A percentile compares a stretch with the other conserved stretches of the same genome.
These are phyloP conservation scores for Tricholoma bakamatsutake DNA, from an alignment of 768 basidiomycete genomes.

Conservation along the genomic window DNA sequence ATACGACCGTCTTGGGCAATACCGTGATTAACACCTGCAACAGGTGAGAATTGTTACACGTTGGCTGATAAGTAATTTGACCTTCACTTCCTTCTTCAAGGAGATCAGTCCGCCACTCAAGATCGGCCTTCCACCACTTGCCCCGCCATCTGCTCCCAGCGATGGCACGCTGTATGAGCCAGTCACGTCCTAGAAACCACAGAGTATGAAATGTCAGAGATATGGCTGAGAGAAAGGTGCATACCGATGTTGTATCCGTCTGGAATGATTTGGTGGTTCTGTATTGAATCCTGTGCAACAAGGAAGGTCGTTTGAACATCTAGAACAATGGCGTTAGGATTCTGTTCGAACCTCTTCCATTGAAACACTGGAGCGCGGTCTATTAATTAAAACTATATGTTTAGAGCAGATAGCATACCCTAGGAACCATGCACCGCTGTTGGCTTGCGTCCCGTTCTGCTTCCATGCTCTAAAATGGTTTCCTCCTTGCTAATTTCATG, in stretches of 20 bases:
- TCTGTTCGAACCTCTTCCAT: conserved; percentile 51
- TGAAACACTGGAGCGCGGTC: conserved; percentile 45
- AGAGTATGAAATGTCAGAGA: background rate
- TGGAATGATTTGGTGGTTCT: conserved; percentile 66
- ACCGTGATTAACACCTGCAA: conserved; percentile 69
- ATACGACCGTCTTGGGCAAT: conserved; percentile 78
- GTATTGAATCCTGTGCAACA: conserved; percentile 41
- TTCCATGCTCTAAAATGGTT: conserved; percentile 89
- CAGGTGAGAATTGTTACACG: conserved; percentile 1
- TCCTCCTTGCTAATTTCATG: conserved; percentile 43
- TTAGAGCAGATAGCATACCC: conserved; percentile 40
- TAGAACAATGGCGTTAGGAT: background rate
- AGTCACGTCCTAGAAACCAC: conserved; percentile 53
- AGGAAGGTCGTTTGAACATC: conserved; percentile 9
- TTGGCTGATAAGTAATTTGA: conserved; percentile 20
- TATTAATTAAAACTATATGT: background rate
- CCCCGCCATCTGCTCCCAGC: conserved; percentile 57
- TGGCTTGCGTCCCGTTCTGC: conserved; percentile 71
- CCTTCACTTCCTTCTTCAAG: conserved; percentile 65
- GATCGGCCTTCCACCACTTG: conserved; percentile 69
- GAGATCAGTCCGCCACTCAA: conserved; percentile 70
- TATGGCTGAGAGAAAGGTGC: background rate
- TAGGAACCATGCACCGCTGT: conserved; percentile 81
- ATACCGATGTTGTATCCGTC: conserved; percentile 69
- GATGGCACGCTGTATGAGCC: conserved; percentile 62